Evolutionary conservation across 2,329 filamentous ascomycete species (phyloP).

Genomic region (Calonectria leucothoes): DNA sequence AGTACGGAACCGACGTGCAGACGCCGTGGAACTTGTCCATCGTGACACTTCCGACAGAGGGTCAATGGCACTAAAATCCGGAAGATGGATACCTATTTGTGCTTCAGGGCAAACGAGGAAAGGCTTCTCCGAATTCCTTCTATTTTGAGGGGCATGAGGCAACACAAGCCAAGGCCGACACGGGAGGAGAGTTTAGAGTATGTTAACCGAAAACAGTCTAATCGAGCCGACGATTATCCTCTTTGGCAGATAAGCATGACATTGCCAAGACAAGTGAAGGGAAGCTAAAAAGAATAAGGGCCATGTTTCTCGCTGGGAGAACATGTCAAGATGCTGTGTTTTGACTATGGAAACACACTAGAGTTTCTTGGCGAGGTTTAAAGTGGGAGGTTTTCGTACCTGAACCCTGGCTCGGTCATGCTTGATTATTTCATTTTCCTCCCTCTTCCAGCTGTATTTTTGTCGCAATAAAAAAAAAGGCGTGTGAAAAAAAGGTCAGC

Average conservation of each 20-base stretch:
- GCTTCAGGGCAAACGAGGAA: background rate
- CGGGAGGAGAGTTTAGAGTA: background rate
- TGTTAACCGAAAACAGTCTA: background rate
- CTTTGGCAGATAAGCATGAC: background rate
- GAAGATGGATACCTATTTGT: too few species aligned
- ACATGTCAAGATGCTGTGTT: too few species aligned
- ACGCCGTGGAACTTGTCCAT: background rate
- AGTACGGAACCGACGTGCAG: too few species aligned
- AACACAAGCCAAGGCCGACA: too few species aligned
- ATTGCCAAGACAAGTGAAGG: background rate
- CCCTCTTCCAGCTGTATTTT: background rate
- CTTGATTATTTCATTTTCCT: background rate
- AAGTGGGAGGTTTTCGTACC: background rate
- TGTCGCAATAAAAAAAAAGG: background rate
- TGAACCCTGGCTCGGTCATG: background rate
- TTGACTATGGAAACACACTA: background rate
- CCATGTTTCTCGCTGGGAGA: too few species aligned
- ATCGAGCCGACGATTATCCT: background rate
- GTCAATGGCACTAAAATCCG: too few species aligned
- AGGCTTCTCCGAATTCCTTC: background rate
- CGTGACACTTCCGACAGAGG: background rate
- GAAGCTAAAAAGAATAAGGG: background rate
- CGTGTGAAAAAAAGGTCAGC: too few species aligned
- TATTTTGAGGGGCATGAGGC: too few species aligned
- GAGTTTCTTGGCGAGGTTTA: background rate